These are phyloP conservation scores for Vitis rupestris DNA, from an alignment of 164 flowering plant genomes.

Conservation along the genomic window DNA sequence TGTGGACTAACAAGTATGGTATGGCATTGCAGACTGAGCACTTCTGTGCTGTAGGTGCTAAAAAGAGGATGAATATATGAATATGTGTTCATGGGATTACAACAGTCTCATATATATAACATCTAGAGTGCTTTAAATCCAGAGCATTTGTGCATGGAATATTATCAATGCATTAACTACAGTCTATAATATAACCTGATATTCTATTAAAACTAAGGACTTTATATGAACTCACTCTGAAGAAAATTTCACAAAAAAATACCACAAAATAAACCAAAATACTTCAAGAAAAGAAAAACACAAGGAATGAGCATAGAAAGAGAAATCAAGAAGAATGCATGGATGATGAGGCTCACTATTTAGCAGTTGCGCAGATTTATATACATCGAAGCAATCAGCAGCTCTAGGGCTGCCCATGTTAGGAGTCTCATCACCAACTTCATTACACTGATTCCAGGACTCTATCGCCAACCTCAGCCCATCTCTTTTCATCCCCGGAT, in stretches of 20 bases:
- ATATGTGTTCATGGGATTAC: neutral
- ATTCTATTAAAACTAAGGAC: too few relatives aligned
- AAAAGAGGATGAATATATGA: neutral
- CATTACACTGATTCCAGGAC: constrained; percentile 72
- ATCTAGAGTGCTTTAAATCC: too few relatives aligned
- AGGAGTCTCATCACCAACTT: constrained; percentile 64
- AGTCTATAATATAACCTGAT: too few relatives aligned
- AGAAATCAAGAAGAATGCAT: neutral
- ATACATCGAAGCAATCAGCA: constrained; percentile 66
- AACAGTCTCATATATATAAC: too few relatives aligned
- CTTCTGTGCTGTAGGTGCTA: neutral
- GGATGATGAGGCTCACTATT: constrained; percentile 15
- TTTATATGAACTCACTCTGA: too few relatives aligned
- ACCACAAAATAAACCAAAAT: too few relatives aligned
- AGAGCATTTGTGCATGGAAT: too few relatives aligned
- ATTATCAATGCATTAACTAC: too few relatives aligned
- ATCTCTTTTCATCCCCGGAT: constrained; percentile 60
- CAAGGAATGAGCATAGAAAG: too few relatives aligned
- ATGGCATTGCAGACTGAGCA: constrained; percentile 23
- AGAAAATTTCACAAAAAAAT: too few relatives aligned
- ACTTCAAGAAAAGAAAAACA: neutral
- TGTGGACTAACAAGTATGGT: constrained; percentile 35
- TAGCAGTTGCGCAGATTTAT: constrained; percentile 15
- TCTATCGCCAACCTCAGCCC: constrained; percentile 55
- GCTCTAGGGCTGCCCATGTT: constrained; percentile 61